phyloP scores from a whole-genome alignment of 441 rosid species.

The Euphorbia corollata region DNA sequence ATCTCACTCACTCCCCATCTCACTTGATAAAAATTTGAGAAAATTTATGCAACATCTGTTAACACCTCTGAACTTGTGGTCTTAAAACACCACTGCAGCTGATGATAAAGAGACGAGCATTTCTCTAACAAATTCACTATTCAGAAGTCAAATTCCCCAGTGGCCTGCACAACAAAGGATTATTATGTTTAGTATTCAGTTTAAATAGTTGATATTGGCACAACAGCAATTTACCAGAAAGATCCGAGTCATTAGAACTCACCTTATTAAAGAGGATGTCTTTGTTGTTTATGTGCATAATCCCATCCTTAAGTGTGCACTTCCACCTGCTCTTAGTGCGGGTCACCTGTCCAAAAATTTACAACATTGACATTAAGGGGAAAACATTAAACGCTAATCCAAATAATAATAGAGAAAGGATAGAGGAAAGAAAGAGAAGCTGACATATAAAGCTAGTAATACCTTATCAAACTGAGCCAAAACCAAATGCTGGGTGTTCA shows the following conservation, averaged over 20 bases:
- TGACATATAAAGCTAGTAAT: neutral
- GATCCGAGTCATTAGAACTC: neutral
- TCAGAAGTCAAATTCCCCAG: conserved; percentile 96
- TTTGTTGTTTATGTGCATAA: conserved; percentile 89
- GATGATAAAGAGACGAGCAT: conserved; percentile 6
- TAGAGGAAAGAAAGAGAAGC: no score
- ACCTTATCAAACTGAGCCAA: conserved; percentile 99
- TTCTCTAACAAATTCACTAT: conserved; percentile 49
- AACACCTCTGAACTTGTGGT: conserved; percentile 24
- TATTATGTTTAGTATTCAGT: neutral
- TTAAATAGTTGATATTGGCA: neutral
- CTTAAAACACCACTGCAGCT: conserved; percentile 17
- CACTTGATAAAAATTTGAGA: conserved; percentile 18
- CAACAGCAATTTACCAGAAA: neutral
- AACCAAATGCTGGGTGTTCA: conserved; percentile 86
- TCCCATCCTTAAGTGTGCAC: conserved; percentile 89
- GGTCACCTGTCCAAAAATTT: conserved; percentile 55
- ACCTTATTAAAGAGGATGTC: conserved; percentile 97
- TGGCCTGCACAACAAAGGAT: conserved; percentile 49
- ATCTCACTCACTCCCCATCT: conserved; percentile 20
- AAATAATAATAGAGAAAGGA: no score
- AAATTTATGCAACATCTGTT: conserved; percentile 26
- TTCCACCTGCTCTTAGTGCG: conserved; percentile 98
- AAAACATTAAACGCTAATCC: neutral
- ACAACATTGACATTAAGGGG: neutral